These are phyloP conservation scores for Apiospora aurea DNA, from an alignment of 2,329 filamentous ascomycete species.

Conservation along the genomic window DNA sequence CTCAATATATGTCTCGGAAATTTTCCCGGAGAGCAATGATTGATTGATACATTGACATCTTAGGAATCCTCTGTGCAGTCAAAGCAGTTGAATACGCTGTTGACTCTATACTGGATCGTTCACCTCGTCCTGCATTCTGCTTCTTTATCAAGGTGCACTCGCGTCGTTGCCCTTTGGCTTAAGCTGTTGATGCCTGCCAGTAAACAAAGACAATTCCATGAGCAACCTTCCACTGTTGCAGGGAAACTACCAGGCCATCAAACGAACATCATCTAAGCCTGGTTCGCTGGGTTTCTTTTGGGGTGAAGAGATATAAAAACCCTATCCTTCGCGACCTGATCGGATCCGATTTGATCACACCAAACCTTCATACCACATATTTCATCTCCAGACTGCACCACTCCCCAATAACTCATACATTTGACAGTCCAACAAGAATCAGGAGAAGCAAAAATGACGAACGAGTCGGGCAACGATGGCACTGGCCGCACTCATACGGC, in stretches of 20 bases:
- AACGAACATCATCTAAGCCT: not conserved
- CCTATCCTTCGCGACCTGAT: not conserved
- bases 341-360: not conserved
- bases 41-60: not conserved
- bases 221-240: not conserved
- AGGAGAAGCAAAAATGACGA: not conserved
- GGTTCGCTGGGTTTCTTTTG: not conserved
- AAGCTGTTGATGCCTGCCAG: not conserved
- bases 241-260: not conserved
- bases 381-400: not conserved
- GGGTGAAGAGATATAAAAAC: not conserved
- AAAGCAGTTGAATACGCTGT: not conserved
- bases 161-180: not conserved
- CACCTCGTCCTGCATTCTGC: not conserved
- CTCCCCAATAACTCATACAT: not conserved
- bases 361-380: not conserved
- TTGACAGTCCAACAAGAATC: not conserved
- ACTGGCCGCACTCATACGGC: constrained; percentile 45
- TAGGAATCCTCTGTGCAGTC: not conserved
- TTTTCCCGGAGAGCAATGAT: not conserved
- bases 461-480: constrained; percentile 29
- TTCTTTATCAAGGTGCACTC: not conserved
- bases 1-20: not conserved
- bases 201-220: not conserved
- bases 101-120: not conserved